Base-by-base conservation (phyloP, 2,329 filamentous ascomycete genomes). In the Dactylellina sp. region DNA sequence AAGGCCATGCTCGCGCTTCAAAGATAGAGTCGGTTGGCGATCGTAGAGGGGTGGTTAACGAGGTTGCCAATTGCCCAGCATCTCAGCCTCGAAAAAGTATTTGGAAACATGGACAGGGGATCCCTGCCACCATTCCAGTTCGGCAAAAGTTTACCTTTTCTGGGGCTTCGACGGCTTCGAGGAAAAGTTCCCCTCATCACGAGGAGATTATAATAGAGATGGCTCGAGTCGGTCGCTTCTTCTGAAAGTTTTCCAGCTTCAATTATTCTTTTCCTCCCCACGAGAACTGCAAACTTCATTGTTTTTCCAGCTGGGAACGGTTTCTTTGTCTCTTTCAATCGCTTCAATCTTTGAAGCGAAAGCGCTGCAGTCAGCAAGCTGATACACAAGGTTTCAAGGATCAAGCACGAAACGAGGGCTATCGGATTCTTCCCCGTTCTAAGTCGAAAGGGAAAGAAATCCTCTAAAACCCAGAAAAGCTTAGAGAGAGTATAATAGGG, bases 1-100 rank as follows among this genome's bases (percentile, higher is more conserved):
- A 18, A 42, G 4, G 39, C 39, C 32, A 12, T 35, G 7, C 16
- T 4, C 16, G 7, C 9, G 14, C 7, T 7, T 22, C 42, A 22
- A 24, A 20, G 20, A 20, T 18, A 46, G 42, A 20, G 42, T 46
- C 39, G 5, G 16, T 46, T n/a, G 7, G 12, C 4, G 4, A 18
- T 16, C 7, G 9, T 50, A 9, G 7, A 7, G 22, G 2, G 24
- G 46, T 28, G n/a, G 22, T 14, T n/a, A n/a, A n/a, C n/a, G n/a
- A n/a, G n/a, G n/a, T 47, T 47, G 44, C 9, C 28, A 18, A 47
- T 47, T 22, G 44, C 6, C 12, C 25, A 28, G 59, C 66, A 44
- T 66, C 70, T 74, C 70, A 74, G 70, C 70, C 70, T 74, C 70
- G 56, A 59, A 57, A 68, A 40, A 61, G 70, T 74, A 74, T 74